Evolutionary conservation across 495 filamentous ascomycete genomes (phyloP), one percentile per base, ranked within the genome.

Genomic region (Penicillium diatomitis): DNA sequence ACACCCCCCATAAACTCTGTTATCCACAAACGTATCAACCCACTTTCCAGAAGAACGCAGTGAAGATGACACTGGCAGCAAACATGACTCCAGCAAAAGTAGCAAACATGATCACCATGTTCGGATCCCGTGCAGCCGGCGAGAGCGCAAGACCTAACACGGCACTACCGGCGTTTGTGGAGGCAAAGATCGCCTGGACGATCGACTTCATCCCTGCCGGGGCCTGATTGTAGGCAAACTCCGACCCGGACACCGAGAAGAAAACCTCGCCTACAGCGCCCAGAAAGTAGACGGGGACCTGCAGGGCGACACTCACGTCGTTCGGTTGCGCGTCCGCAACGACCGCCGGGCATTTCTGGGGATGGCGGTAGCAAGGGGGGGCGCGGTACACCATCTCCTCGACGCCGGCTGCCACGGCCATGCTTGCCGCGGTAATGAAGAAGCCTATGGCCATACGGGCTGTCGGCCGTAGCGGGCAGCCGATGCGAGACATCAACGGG

Each of bases 211-310:
- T 68, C 33, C 49, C 58, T 5, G 47, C 42, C 0, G 66, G 68
- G 5, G 68, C 63, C 38, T 65, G 51, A 31, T 53, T 59, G 44
- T 64, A 69, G 2, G 61, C 68, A 41, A 74, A 77, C 56, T 81
- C 78, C 3, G 72, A 61, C 1, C 59, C 60, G 8, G 76, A 76
- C 53, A 78, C 73, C 35, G 66, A 70, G 2, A 72, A 77, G 50
- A 84, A 74, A 35, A 83, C 77, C 62, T 83, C 82, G 31, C 73
- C 74, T 32, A 82, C 56, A 32, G 72, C 79, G 20, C 78, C 71
- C 8, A 80, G 58, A 10, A 82, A 55, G 59, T 85, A 83, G 2
- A 73, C 64, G 2, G 73, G 72, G 4, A 72, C 63, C 61, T 86
- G 82, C 0, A 77, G 63, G 61, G 69, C 75, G 8, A 81, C 72